Percentiles rank a stretch among this genome's conserved stretches.
phyloP scores from a whole-genome alignment of 768 basidiomycete genomes.

The Lyophyllum decastes region DNA sequence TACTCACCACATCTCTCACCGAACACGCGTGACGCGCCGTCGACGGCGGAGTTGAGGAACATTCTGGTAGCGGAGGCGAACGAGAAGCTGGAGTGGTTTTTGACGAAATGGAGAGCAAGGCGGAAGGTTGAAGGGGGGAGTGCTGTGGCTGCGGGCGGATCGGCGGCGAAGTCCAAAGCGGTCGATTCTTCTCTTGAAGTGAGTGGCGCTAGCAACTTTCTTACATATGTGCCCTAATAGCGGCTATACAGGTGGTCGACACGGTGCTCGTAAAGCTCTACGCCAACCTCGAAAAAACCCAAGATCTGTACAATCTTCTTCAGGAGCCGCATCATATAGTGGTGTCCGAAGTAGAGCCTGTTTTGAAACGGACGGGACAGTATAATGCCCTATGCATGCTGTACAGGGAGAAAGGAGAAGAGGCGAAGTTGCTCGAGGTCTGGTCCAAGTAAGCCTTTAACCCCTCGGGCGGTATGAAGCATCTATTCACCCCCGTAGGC shows the following conservation, averaged over 20 bases:
- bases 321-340: slow-evolving; percentile 54
- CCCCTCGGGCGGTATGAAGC: not conserved
- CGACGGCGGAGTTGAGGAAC: slow-evolving; percentile 67
- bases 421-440: slow-evolving; percentile 62
- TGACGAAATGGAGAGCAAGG: slow-evolving; percentile 60
- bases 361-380: slow-evolving; percentile 50
- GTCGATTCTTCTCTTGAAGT: slow-evolving; percentile 17
- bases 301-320: slow-evolving; percentile 63
- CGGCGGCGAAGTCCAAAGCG: not conserved
- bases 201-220: not conserved
- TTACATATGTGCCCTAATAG: not conserved
- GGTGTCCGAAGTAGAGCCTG: slow-evolving; percentile 62
- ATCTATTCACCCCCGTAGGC: slow-evolving; percentile 34
- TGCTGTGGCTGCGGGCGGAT: slow-evolving; percentile 5
- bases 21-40: slow-evolving; percentile 64
- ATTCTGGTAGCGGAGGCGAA: slow-evolving; percentile 65
- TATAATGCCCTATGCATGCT: slow-evolving; percentile 64
- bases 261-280: slow-evolving; percentile 79
- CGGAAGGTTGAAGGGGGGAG: slow-evolving; percentile 36
- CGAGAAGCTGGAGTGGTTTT: slow-evolving; percentile 74
- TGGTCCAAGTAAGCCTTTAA: slow-evolving; percentile 63
- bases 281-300: slow-evolving; percentile 57
- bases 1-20: slow-evolving; percentile 86
- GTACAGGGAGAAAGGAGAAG: slow-evolving; percentile 56
- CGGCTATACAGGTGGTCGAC: slow-evolving; percentile 62